Base-by-base conservation (phyloP, 2,329 filamentous ascomycete species). In the Chaetomium olivaceum region DNA sequence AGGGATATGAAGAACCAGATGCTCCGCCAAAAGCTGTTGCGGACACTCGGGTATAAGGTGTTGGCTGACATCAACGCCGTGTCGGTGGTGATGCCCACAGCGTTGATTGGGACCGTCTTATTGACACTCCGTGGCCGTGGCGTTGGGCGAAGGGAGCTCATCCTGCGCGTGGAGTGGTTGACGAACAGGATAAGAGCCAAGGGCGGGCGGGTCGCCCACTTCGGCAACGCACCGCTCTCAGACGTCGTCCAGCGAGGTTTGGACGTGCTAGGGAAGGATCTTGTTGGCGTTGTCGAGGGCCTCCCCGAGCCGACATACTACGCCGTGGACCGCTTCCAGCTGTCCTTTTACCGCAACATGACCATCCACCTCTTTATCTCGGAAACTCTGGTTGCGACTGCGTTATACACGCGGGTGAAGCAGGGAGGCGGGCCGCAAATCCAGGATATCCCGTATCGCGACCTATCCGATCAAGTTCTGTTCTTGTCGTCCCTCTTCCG, bases 321-420 rank as follows among this genome's bases (percentile, higher is more conserved):
- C 73, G 95, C 95, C 4, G 93, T 97, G 48, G 95, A 99, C 76
- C 87, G 93, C 61, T 99, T 99, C 81, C 95, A 99, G 75, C 85
- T 99, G 11, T 97, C 93, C 0, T 99, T 99, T 78, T 99, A 99
- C 79, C 89, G 95, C 61, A 99, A 99, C 78, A 98, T 98, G 95
- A 97, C 94, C 0, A 99, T 99, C 68, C 95, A 99, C 75, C 85
- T 99, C 5, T 99, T 99, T 77, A 95, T 99, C 64, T 90, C 92
- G 2, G 93, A 98, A 76, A 91, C 94, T 0, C 82, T 99, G 4
- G 92, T 98, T 25, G 95, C 92, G 67, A 92, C 89, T 4, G 91
- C 91, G 31, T 89, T 99, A 83, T 99, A 99, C 77, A 95, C 89
- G 0, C 87, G 87, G 54, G 91, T 98, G 62, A 99, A 99, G 77